phyloP scores from a whole-genome alignment of 2,329 filamentous ascomycete genomes.

The Cordyceps militaris region DNA sequence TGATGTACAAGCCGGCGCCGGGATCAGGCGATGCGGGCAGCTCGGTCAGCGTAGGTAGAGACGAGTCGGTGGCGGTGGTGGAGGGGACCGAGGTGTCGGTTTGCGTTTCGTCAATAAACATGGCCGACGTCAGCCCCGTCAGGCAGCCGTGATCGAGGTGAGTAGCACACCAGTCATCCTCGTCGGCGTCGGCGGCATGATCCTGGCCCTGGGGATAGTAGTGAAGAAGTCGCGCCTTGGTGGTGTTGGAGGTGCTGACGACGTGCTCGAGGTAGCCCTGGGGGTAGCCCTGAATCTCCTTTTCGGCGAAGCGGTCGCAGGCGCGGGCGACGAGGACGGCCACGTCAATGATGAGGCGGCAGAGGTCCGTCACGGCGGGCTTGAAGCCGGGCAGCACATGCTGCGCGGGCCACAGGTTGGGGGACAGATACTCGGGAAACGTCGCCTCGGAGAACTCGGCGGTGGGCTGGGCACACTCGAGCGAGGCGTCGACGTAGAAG shows the following conservation, averaged over 20 bases:
- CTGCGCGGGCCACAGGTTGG: conserved; percentile 79
- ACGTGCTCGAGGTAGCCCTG: conserved; percentile 77
- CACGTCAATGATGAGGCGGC: conserved; percentile 78
- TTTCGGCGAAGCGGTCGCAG: conserved; percentile 77
- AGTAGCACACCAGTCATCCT: conserved; percentile 92
- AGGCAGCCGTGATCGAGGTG: conserved; percentile 90
- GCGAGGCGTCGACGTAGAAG: conserved; percentile 59
- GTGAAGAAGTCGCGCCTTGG: conserved; percentile 85
- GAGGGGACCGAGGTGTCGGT: conserved; percentile 29
- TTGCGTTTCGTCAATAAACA: conserved; percentile 80
- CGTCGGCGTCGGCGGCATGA: conserved; percentile 36
- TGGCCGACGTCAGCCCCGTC: conserved; percentile 87
- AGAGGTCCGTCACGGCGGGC: conserved; percentile 65
- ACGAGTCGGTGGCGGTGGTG: conserved; percentile 18
- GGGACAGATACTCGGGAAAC: conserved; percentile 81
- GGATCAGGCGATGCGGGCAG: conserved; percentile 72
- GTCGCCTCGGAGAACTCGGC: conserved; percentile 49
- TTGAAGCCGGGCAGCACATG: conserved; percentile 68
- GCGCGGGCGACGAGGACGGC: conserved; percentile 83
- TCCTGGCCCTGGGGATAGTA: conserved; percentile 66
- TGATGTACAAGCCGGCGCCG: conserved; percentile 85
- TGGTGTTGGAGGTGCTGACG: conserved; percentile 76
- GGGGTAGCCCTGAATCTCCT: conserved; percentile 71
- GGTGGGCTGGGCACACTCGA: conserved; percentile 57
- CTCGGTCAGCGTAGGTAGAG: conserved; percentile 55